Evolutionary conservation across 2,329 filamentous ascomycete species (phyloP).

Genomic region (Hymenoscyphus repandus): DNA sequence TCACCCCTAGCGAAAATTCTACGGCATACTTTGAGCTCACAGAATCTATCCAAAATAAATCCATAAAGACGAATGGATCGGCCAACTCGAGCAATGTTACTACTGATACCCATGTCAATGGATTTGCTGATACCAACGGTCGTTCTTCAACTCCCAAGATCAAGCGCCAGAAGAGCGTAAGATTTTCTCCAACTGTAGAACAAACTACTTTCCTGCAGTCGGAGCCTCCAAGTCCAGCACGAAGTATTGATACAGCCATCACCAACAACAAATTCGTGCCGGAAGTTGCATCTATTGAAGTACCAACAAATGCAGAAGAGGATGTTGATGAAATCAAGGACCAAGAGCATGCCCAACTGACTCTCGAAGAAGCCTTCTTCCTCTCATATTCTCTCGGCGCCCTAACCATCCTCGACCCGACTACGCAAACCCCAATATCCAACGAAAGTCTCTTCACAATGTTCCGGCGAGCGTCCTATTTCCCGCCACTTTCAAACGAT

Average conservation of each 20-base stretch:
- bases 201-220: constrained; percentile 56
- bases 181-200: constrained; percentile 64
- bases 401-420: constrained; percentile 55
- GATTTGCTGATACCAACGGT: constrained; percentile 13
- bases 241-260: neutral
- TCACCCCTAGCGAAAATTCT: neutral
- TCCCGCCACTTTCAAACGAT: constrained; percentile 46
- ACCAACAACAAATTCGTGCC: neutral
- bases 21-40: neutral
- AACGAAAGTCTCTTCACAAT: constrained; percentile 56
- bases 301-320: constrained; percentile 8
- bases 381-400: constrained; percentile 75
- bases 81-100: constrained; percentile 15
- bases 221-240: constrained; percentile 32
- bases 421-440: constrained; percentile 41
- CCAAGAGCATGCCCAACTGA: constrained; percentile 88
- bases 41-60: constrained; percentile 10
- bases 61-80: constrained; percentile 15
- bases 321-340: constrained; percentile 37
- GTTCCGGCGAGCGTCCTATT: constrained; percentile 66
- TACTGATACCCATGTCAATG: constrained; percentile 9
- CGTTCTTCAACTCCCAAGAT: constrained; percentile 26
- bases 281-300: neutral
- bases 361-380: constrained; percentile 87
- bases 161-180: constrained; percentile 57